phyloP scores from a whole-genome alignment of 768 basidiomycete genomes.

The Naematelia encephala region DNA sequence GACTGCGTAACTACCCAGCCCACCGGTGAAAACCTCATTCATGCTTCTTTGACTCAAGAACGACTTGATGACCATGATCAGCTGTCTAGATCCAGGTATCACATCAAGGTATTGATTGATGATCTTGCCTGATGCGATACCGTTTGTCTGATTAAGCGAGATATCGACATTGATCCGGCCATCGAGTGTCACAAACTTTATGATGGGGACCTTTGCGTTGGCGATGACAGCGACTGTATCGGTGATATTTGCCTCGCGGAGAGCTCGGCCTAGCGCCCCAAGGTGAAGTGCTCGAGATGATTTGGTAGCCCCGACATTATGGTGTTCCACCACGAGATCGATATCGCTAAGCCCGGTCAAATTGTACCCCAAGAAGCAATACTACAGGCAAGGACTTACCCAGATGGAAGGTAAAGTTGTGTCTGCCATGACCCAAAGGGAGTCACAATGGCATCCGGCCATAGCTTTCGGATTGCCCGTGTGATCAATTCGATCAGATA shows the following conservation, averaged over 20 bases:
- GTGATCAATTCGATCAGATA: conserved; percentile 69
- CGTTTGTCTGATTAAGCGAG: conserved; percentile 85
- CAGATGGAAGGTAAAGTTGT: conserved; percentile 84
- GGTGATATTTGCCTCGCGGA: conserved; percentile 73
- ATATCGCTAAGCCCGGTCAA: conserved; percentile 66
- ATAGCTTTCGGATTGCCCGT: conserved; percentile 61
- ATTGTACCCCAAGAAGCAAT: too few species aligned
- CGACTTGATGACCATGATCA: conserved; percentile 84
- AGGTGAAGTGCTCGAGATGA: conserved; percentile 62
- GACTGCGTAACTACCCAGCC: conserved; percentile 88
- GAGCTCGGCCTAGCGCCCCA: conserved; percentile 69
- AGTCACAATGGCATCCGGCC: conserved; percentile 73
- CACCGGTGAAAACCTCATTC: conserved; percentile 98
- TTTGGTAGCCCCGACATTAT: conserved; percentile 67
- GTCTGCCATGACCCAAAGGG: conserved; percentile 94
- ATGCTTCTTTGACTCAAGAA: conserved; percentile 84
- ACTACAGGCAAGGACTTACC: too few species aligned
- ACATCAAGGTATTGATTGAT: conserved; percentile 74
- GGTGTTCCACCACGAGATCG: conserved; percentile 75
- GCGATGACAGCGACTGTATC: conserved; percentile 79
- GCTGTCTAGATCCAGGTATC: conserved; percentile 72
- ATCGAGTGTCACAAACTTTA: conserved; percentile 83
- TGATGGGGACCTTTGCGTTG: conserved; percentile 91
- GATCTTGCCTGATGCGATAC: conserved; percentile 71
- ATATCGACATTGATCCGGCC: conserved; percentile 88